A percentile compares a stretch with the other conserved stretches of the same genome.
Conservation (phyloP, 2,329 filamentous ascomycete species). For the Pseudogymnoascus sp. region DNA sequence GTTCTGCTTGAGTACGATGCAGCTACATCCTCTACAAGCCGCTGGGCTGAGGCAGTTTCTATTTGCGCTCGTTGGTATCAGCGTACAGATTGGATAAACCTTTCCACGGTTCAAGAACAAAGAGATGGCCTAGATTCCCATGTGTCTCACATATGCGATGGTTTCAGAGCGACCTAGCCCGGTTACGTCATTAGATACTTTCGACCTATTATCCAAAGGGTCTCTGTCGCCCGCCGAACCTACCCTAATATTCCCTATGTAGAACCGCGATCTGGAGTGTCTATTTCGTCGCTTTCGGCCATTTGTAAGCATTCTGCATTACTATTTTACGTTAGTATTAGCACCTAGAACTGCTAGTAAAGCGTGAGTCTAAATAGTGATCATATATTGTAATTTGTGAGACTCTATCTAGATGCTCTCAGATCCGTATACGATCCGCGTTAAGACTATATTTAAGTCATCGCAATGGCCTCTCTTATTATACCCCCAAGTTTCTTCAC, state of each 20-base stretch:
- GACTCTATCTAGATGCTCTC: neutral
- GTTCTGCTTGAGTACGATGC: neutral
- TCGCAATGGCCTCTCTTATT: conserved; percentile 12
- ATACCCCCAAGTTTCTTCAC: neutral
- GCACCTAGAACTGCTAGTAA: too few species aligned
- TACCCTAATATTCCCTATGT: neutral
- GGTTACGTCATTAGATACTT: neutral
- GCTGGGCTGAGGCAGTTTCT: neutral
- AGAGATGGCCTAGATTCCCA: neutral
- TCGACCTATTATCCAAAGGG: neutral
- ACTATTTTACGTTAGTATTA: too few species aligned
- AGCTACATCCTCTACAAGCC: neutral
- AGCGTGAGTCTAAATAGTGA: neutral
- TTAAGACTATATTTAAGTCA: neutral
- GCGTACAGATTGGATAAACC: neutral
- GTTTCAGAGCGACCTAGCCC: neutral
- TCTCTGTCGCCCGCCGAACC: neutral
- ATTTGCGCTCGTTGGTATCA: neutral
- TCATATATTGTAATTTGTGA: neutral
- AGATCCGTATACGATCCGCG: neutral
- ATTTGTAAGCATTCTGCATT: neutral
- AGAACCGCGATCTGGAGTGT: neutral
- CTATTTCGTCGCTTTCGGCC: neutral
- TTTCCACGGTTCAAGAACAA: neutral
- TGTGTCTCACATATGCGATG: neutral